Evolutionary conservation across 345 rosid species (phyloP).

Genomic region (Gossypium sturtianum): DNA sequence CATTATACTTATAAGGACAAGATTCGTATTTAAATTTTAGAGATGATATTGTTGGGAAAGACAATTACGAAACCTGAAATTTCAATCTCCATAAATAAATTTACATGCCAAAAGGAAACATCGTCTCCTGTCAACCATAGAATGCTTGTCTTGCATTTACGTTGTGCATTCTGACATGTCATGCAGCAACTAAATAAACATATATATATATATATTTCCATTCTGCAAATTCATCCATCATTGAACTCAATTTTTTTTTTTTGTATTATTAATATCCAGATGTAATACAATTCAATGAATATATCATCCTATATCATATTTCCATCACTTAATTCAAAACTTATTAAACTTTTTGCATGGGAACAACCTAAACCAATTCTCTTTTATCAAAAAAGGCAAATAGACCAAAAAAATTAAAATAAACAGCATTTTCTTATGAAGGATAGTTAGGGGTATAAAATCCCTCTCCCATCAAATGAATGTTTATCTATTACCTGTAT

Average conservation of each 20-base stretch:
- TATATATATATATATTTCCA: neutral
- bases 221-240: neutral
- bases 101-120: too few species aligned
- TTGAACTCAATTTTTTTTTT: neutral
- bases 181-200: neutral
- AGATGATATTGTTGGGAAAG: too few species aligned
- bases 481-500: slow-evolving; percentile 2
- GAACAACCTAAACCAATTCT: neutral
- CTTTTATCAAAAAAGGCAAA: neutral
- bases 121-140: too few species aligned
- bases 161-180: neutral
- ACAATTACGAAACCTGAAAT: too few species aligned
- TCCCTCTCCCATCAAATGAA: slow-evolving; percentile 3
- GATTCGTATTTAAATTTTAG: too few species aligned
- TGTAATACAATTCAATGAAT: slow-evolving; percentile 12
- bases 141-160: too few species aligned
- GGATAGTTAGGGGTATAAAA: neutral
- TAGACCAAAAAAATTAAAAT: neutral
- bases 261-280: slow-evolving; percentile 11
- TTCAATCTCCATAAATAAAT: too few species aligned
- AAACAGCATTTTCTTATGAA: neutral
- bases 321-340: neutral
- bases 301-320: neutral
- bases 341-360: neutral
- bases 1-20: too few species aligned